phyloP scores from a whole-genome alignment of 2,329 filamentous ascomycete genomes.

The Monosporascus ibericus region DNA sequence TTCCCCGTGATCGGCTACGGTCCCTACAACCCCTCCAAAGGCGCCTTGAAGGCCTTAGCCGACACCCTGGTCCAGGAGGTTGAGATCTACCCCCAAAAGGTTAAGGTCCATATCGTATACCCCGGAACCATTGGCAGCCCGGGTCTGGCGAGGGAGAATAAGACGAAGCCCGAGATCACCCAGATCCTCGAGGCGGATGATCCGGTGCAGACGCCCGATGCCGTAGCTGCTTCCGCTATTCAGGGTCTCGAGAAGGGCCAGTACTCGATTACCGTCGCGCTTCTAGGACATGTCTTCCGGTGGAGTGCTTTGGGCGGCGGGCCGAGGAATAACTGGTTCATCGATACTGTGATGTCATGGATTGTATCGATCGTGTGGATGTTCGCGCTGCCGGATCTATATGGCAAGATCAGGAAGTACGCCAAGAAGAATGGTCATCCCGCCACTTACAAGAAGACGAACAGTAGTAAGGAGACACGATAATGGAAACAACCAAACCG shows the following conservation, averaged over 20 bases:
- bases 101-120: slow-evolving; percentile 75
- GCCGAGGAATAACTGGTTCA: slow-evolving; percentile 51
- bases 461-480: slow-evolving; percentile 9
- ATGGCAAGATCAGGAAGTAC: slow-evolving; percentile 51
- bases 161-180: slow-evolving; percentile 74
- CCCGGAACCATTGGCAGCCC: slow-evolving; percentile 78
- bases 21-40: slow-evolving; percentile 79
- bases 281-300: slow-evolving; percentile 67
- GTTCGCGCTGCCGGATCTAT: slow-evolving; percentile 50
- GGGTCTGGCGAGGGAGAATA: slow-evolving; percentile 69
- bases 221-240: slow-evolving; percentile 67
- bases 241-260: slow-evolving; percentile 72
- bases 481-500: background rate
- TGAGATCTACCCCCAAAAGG: slow-evolving; percentile 75
- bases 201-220: slow-evolving; percentile 68
- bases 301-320: slow-evolving; percentile 50
- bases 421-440: slow-evolving; percentile 55
- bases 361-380: slow-evolving; percentile 50
- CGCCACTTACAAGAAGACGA: slow-evolving; percentile 35
- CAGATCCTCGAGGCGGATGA: slow-evolving; percentile 77
- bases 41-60: slow-evolving; percentile 73
- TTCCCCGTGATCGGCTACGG: slow-evolving; percentile 75
- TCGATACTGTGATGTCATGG: slow-evolving; percentile 53
- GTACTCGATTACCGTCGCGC: slow-evolving; percentile 71
- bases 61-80: slow-evolving; percentile 82